Conservation (phyloP, 345 rosid genomes). For the Salix viminalis region DNA sequence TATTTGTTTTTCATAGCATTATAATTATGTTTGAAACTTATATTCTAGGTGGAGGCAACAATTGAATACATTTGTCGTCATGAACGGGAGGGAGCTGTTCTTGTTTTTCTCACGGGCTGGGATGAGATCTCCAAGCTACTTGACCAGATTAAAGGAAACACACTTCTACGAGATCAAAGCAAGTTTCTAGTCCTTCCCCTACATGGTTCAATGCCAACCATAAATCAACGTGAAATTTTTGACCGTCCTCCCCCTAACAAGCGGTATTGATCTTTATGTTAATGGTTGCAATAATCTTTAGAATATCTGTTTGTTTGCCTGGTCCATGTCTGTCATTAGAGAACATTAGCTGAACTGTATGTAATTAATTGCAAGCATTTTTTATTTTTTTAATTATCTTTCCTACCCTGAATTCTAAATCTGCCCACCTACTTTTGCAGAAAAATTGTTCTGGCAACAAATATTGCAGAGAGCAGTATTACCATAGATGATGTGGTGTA, state of each 20-base stretch:
- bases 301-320: not conserved
- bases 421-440: conserved; percentile 36
- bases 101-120: conserved; percentile 96
- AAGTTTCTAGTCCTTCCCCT: conserved; percentile 79
- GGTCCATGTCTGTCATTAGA: not conserved
- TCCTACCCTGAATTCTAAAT: not conserved
- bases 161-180: conserved; percentile 67
- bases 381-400: not conserved
- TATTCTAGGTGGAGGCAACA: conserved; percentile 68
- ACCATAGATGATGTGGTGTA: conserved; percentile 95
- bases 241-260: conserved; percentile 70
- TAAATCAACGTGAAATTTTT: conserved; percentile 86
- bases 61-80: conserved; percentile 66
- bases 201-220: conserved; percentile 93
- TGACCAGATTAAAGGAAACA: conserved; percentile 68
- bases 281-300: not conserved
- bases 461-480: conserved; percentile 97
- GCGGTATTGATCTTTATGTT: conserved; percentile 36
- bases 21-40: conserved; percentile 12
- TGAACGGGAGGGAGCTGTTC: conserved; percentile 90
- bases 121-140: conserved; percentile 88
- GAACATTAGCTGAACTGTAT: not conserved
- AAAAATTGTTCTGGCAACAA: conserved; percentile 91
- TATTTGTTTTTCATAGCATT: not conserved
- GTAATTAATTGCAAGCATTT: not conserved